Evolutionary conservation across 768 basidiomycete genomes (phyloP), one percentile per base, ranked within the genome.

Genomic region (Cystobasidium tubakii): DNA sequence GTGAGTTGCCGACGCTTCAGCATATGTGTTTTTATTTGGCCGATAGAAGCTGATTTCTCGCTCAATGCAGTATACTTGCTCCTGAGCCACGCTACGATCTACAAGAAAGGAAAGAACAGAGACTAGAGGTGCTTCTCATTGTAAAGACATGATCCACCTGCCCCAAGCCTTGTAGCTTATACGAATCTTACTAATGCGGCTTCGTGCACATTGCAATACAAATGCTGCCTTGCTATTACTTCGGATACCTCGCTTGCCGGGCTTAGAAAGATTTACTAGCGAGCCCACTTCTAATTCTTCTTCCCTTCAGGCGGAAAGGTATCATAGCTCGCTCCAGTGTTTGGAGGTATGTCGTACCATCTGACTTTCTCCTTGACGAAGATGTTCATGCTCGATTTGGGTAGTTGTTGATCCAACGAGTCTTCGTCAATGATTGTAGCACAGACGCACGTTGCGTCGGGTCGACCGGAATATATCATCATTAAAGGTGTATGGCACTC

Each of bases 81-180:
- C 15, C 69, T 71, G 10, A 71, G 69, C 54, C 69, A 71, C 36
- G 69, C 33, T 19, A 62, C 55, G 10, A 71, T 71, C 25, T 71
- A 71, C 69, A 55, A 60, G 54, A 71, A 71, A 36, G 69, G 69
- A 17, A 57, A 55, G 69, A 55, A 71, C 55, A 60, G 55, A 55
- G 55, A 36, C 25, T 57, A 36, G 29, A 27, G 29, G 12, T 31
- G 19, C 25, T n/a, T 6, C 50, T 19, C 6, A 60, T 36, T 6
- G 23, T 71, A 4, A 12, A 29, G 4, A 50, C 12, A 50, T 50
- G 3, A 50, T 21, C 9, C 46, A 21, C 21, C 4, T 15, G 9
- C 46, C 12, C 21, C 46, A 50, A 4, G 3, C 21, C 21, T 50
- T 50, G 46, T 50, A 50, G 46, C 46, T 50, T n/a, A 50, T 50